Base-by-base conservation (phyloP, 78 protist genomes). In the Pigoraptor vietnamica region DNA sequence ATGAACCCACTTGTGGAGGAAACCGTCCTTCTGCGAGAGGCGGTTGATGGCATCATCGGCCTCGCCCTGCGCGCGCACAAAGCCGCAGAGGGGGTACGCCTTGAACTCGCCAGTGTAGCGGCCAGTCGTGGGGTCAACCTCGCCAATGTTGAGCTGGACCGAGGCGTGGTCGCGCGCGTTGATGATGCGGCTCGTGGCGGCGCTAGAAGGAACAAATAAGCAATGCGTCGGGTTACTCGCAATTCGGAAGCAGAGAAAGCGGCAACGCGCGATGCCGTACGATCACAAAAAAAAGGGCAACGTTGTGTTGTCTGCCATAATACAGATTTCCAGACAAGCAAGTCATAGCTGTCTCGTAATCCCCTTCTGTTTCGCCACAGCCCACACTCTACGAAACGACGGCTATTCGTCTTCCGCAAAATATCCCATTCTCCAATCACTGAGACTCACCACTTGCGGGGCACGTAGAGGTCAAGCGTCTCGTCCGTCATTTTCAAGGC, bases 151-250 rank as follows among this genome's bases (percentile, higher is more conserved):
- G 94, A 98, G 93, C 96, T 98, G 99, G 39, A 97, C 98, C 38
- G 99, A 94, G 81, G 98, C 98, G 96, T 98, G 98, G 79, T 98
- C 99, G 83, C 93, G 93, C 87, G 98, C 98, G 39, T 91, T 87
- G 93, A 97, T 96, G 82, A 96, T 86, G 89, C 97, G 94, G 95
- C 96, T 92, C 90, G 99, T 95, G 93, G 97, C 97, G 36, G 98
- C 93, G 96, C 99, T 96, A 92, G 34, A n/a, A n/a, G 24, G 36
- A 67, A 40, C 33, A 1, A 38, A 39, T 1, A 91, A 24, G 33
- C 38, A 90, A 14, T n/a, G n/a, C n/a, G n/a, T n/a, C n/a, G 33
- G 23, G 90, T 81, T 90, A 37, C 25, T 24, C 23, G 25, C 40
- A 48, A 29, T 0, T 24, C 2, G 87, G 33, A 40, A 1, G 40